A percentile compares a stretch with the other conserved stretches of the same genome.
Conservation (phyloP, 805 yeast genomes). For the Citeromyces matritensis region DNA sequence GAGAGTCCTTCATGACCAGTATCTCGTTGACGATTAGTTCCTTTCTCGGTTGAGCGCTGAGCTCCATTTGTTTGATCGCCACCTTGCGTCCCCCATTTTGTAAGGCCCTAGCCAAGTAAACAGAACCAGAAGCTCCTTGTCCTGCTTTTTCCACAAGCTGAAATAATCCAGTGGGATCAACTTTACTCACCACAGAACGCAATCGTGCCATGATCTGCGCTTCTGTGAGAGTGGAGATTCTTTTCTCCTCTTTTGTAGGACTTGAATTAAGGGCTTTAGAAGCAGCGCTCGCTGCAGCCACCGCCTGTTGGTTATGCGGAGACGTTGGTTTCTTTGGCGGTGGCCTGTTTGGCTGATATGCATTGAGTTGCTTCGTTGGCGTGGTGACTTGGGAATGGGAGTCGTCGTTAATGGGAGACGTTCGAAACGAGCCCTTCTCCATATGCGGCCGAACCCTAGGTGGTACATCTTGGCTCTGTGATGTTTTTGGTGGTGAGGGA, state of each 20-base stretch:
- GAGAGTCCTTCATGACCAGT: constrained; percentile 85
- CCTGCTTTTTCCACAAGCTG: constrained; percentile 78
- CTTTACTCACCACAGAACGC: constrained; percentile 49
- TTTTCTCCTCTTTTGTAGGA: constrained; percentile 21
- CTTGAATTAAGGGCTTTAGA: constrained; percentile 3
- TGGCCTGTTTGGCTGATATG: constrained; percentile 1
- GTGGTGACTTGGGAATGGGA: constrained; percentile 5
- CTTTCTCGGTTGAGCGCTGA: constrained; percentile 90
- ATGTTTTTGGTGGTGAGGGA: constrained; percentile 18
- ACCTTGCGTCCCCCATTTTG: constrained; percentile 39
- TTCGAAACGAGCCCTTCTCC: constrained; percentile 21
- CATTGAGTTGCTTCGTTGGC: constrained; percentile 11
- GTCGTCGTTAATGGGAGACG: constrained; percentile 2
- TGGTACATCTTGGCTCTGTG: constrained; percentile 1
- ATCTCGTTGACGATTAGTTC: constrained; percentile 92
- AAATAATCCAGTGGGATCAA: constrained; percentile 78
- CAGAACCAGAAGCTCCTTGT: constrained; percentile 97
- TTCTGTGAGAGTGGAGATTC: constrained; percentile 61
- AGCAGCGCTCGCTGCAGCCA: constrained; percentile 9
- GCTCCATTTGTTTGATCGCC: constrained; percentile 93
- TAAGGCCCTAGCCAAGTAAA: constrained; percentile 65
- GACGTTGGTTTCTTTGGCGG: constrained; percentile 2
- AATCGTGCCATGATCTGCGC: constrained; percentile 74
- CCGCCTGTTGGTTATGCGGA: constrained; percentile 4
- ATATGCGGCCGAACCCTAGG: constrained; percentile 11